Percentiles rank a stretch among this genome's conserved stretches.
Evolutionary conservation across 495 filamentous ascomycete species (phyloP).

Genomic region (Neurospora terricola): DNA sequence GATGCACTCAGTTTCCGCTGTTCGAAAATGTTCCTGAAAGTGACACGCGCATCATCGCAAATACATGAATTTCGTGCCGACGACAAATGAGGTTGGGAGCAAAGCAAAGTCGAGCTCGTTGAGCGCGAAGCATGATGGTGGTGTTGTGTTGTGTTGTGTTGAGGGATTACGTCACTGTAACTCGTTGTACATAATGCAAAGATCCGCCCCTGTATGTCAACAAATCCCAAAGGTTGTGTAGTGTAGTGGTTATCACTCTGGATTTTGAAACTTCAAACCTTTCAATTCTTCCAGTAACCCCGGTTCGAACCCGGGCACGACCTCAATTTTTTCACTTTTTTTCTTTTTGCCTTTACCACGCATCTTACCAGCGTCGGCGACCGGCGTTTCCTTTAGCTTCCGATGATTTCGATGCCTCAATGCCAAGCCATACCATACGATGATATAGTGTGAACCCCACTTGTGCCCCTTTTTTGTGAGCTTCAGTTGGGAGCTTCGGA

Average conservation of each 20-base stretch:
- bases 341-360: background rate
- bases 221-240: background rate
- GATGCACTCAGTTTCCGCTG: background rate
- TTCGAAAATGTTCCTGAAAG: background rate
- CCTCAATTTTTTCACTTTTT: background rate
- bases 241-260: slow-evolving; percentile 1
- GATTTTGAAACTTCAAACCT: background rate
- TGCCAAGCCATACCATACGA: background rate
- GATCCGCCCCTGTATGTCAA: background rate
- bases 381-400: background rate
- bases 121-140: background rate
- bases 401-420: background rate
- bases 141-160: background rate
- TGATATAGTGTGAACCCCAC: background rate
- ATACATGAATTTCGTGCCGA: background rate
- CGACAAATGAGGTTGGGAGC: background rate
- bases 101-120: background rate
- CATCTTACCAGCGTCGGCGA: background rate
- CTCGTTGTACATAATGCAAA: background rate
- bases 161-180: background rate
- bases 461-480: background rate
- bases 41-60: background rate
- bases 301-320: background rate
- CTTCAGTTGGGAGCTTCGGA: no score
- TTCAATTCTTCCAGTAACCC: background rate